Evolutionary conservation across 306 rosid genomes (phyloP), one percentile per base, ranked within the genome.

Genomic region (Biancaea sappan): DNA sequence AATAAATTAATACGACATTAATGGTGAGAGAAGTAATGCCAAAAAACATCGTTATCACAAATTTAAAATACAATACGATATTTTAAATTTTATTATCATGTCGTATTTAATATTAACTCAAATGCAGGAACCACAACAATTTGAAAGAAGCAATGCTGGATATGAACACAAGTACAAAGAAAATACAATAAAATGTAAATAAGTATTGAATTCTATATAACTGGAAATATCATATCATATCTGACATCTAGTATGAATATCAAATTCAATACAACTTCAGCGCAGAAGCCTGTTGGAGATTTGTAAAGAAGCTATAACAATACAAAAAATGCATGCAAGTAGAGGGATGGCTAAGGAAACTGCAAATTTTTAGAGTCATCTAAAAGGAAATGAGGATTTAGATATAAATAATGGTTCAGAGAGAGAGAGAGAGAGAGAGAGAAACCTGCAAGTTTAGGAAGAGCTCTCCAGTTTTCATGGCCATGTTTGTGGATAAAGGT

Each of bases 381-480:
- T 61, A 48, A 54, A 32, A 60, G 71, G 21, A 62, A 65, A 60
- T 57, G 72, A 64, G 41, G 75, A 34, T 18, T 69, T n/a, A 15
- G 35, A 34, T 34, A n/a, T n/a, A n/a, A n/a, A n/a, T n/a, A n/a
- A n/a, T n/a, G n/a, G n/a, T n/a, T n/a, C n/a, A n/a, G n/a, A n/a
- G 6, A 2, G 50, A 14, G 50, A 44, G 50, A 44, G 19, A 44
- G 50, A 44, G 16, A 44, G 50, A 60, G 1, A 43, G 1, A 43
- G 1, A 11, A 12, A 92, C 99, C 99, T 44, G 99, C 89, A 83
- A 82, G 97, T 72, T 84, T 94, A 2, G 99, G 99, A 70, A 94
- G 97, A 76, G 97, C 82, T 41, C 99, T 82, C 99, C 99, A 95
- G 59, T 95, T 95, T 35, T 90, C 96, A 85, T 95, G 99, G 83